Evolutionary conservation across 495 filamentous ascomycete species (phyloP), one percentile per base, ranked within the genome.

Genomic region (Aspergillus steynii): DNA sequence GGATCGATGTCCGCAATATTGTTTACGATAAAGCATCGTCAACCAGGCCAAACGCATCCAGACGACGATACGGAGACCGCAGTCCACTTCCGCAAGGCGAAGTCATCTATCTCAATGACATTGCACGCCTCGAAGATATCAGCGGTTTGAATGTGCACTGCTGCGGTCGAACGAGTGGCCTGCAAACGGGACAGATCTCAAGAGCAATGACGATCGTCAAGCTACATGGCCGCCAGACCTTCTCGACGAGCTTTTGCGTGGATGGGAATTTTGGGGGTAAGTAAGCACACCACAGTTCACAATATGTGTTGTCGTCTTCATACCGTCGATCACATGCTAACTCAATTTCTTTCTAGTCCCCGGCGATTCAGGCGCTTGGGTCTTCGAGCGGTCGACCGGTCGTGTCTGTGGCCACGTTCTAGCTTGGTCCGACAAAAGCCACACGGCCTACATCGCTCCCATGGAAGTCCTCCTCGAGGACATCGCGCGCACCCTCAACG

Each of bases 301-400:
- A 48, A 51, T 14, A 42, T 9, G 31, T 9, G 9, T 9, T 34
- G 6, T 34, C 3, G 12, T 42, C 9, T 42, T 42, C 14, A 42
- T 42, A 0, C 37, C 12, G 14, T 8, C 37, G 1, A 14, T 15
- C 37, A 56, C 10, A 63, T 53, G 20, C 50, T 55, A 26, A 20
- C 29, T 5, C 20, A 2, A 28, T 42, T 29, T 29, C 47, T 55
- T 29, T 20, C 14, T 61, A 85, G 88, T 92, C 47, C 92, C 91
- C 27, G 94, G 94, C 25, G 93, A 98, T 70, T 93, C 89, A 10
- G 94, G 94, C 15, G 92, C 94, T 20, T 97, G 94, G 94, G 84
- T 98, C 15, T 87, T 97, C 58, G 90, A 96, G 63, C 90, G 91
- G 58, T 81, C 84, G 6, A 79, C 85, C 20, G 91, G 91, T n/a